A percentile compares a stretch with the other conserved stretches of the same genome.
These are phyloP conservation scores for Copromyces sp. DNA, from an alignment of 495 filamentous ascomycete genomes.

Conservation along the genomic window DNA sequence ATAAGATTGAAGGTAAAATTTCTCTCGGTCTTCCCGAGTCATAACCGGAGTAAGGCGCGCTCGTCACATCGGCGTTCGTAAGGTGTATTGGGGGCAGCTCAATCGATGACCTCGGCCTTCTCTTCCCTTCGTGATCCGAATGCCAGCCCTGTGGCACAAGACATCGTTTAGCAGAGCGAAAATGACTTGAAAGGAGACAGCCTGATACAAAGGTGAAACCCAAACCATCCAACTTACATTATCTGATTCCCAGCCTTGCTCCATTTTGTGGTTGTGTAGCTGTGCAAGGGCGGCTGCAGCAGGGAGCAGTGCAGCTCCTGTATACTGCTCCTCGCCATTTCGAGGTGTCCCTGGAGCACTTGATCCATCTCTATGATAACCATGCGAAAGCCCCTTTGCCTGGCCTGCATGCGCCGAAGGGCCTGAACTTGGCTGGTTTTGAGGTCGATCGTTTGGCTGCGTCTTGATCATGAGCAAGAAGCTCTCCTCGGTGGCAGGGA, in stretches of 20 bases:
- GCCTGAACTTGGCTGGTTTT: slow-evolving; percentile 11
- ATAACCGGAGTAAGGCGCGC: slow-evolving; percentile 55
- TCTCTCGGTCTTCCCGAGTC: slow-evolving; percentile 52
- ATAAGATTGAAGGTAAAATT: slow-evolving; percentile 71
- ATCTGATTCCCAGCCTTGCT: slow-evolving; percentile 78
- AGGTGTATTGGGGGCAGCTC: slow-evolving; percentile 66
- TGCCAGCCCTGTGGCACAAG: slow-evolving; percentile 47
- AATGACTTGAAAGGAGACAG: not conserved
- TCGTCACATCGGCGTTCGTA: slow-evolving; percentile 50
- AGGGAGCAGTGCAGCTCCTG: slow-evolving; percentile 48
- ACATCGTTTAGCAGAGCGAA: slow-evolving; percentile 17
- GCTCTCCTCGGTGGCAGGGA: slow-evolving; percentile 97
- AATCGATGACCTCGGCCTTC: slow-evolving; percentile 48
- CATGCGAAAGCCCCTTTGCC: slow-evolving; percentile 30
- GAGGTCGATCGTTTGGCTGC: slow-evolving; percentile 72
- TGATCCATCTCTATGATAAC: slow-evolving; percentile 52
- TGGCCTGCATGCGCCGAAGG: slow-evolving; percentile 20
- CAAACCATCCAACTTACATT: slow-evolving; percentile 44
- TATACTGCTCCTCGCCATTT: slow-evolving; percentile 60
- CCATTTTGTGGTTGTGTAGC: slow-evolving; percentile 67
- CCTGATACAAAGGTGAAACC: not conserved
- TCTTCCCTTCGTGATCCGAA: slow-evolving; percentile 58
- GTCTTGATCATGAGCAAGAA: slow-evolving; percentile 92
- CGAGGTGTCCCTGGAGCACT: slow-evolving; percentile 64
- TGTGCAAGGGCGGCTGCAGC: slow-evolving; percentile 82